Evolutionary conservation across 176 grass and related monocot genomes (phyloP).

Genomic region (Elaeis guineensis): DNA sequence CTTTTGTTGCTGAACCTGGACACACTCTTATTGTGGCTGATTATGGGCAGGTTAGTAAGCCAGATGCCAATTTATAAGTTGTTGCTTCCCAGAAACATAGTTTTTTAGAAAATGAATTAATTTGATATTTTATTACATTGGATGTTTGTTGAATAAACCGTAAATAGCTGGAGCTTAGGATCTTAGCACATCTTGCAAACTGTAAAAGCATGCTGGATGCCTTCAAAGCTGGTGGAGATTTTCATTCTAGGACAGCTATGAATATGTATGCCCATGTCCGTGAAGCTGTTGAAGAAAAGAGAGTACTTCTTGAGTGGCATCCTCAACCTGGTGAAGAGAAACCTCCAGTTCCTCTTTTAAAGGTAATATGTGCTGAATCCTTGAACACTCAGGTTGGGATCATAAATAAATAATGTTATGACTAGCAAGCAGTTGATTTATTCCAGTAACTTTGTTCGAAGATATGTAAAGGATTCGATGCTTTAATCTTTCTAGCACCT

Average conservation of each 20-base stretch:
- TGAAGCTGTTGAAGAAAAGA: constrained; percentile 65
- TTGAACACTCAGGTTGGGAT: too few species aligned
- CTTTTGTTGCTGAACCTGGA: constrained; percentile 81
- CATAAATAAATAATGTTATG: too few species aligned
- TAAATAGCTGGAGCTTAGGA: constrained; percentile 84
- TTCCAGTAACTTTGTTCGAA: too few species aligned
- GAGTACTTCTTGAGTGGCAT: constrained; percentile 93
- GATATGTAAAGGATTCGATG: too few species aligned
- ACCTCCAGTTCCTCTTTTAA: constrained; percentile 71
- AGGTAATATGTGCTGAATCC: constrained; percentile 33
- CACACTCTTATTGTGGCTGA: constrained; percentile 97
- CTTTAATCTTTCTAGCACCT: too few species aligned
- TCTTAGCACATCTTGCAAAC: constrained; percentile 83
- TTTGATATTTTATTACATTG: neutral
- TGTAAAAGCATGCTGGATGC: constrained; percentile 92
- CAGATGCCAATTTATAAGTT: neutral
- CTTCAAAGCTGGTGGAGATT: constrained; percentile 88
- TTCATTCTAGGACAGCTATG: constrained; percentile 95
- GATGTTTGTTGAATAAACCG: too few species aligned
- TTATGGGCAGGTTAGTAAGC: constrained; percentile 75
- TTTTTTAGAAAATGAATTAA: neutral
- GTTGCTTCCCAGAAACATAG: neutral
- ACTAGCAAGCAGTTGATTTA: too few species aligned
- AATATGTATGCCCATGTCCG: constrained; percentile 90
- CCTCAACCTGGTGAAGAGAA: constrained; percentile 79